Evolutionary conservation across 176 grass and related monocot genomes (phyloP), one percentile per base, ranked within the genome.

Genomic region (Musa acuminata): DNA sequence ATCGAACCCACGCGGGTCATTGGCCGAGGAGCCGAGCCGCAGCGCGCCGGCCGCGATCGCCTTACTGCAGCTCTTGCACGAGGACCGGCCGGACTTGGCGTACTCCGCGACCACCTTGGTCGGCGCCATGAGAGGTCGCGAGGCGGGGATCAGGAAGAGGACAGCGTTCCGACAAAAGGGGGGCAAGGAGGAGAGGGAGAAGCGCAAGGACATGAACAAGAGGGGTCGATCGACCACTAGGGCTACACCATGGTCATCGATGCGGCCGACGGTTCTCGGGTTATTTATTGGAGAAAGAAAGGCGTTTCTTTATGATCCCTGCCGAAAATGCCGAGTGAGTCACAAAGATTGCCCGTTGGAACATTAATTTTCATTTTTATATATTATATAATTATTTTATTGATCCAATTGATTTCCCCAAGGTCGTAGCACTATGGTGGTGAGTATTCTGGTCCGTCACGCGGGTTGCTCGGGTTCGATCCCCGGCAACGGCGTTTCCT

Each of bases 391-490:
- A n/a, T n/a, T n/a, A n/a, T n/a, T n/a, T n/a, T n/a, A n/a, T 35
- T 35, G 29, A 35, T 35, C 3, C 29, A 2, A 35, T 4, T 0
- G 3, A 0, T 0, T 0, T 0, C 4, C 19, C 1, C 71, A 12
- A 68, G 35, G 87, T 92, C 89, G 89, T 96, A 90, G 87, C 86
- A 89, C 87, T 84, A 88, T 92, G 88, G 92, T 89, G 86, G 88
- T 96, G 71, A 89, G 86, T 96, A 91, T 91, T 82, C 83, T 85
- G 85, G 89, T 89, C 93, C 92, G 93, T 88, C 93, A 92, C 87
- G 89, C 83, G 83, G 81, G 81, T 13, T 87, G 88, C 85, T 83
- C 72, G 87, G 83, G 88, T 88, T 95, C 79, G 79, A 92, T 96
- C 82, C 82, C 82, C 86, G 80, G 80, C 87, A 92, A 85, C 86